Conservation (phyloP, 495 filamentous ascomycete species). For the Tuber calosporum region DNA sequence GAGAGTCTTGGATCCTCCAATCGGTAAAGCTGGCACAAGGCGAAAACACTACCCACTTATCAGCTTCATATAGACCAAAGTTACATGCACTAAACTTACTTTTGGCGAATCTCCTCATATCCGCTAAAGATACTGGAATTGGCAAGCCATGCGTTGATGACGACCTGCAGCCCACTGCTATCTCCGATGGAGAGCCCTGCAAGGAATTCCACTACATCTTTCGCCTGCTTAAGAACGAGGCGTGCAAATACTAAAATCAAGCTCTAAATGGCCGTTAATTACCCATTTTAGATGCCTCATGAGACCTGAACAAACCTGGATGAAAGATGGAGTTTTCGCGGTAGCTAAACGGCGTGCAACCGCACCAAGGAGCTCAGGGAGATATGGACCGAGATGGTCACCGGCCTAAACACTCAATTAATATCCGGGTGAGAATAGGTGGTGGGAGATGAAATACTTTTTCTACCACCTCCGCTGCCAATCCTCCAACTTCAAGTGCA, state of each 20-base stretch:
- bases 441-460: conserved; percentile 52
- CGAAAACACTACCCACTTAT: conserved; percentile 60
- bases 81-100: conserved; percentile 50
- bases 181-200: conserved; percentile 68
- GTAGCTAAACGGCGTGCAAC: conserved; percentile 79
- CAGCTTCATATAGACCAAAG: background rate
- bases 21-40: conserved; percentile 78
- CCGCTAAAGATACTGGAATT: conserved; percentile 93
- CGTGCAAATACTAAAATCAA: conserved; percentile 92
- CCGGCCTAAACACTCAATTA: conserved; percentile 39
- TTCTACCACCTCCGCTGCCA: conserved; percentile 91
- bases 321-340: conserved; percentile 75
- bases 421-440: background rate
- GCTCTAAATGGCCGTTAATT: conserved; percentile 47
- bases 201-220: conserved; percentile 87
- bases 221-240: conserved; percentile 70
- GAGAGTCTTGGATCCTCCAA: conserved; percentile 74
- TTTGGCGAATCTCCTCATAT: conserved; percentile 93
- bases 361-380: conserved; percentile 79
- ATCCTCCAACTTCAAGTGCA: conserved; percentile 88
- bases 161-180: conserved; percentile 73
- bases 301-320: conserved; percentile 48
- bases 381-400: conserved; percentile 79
- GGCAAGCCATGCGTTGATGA: conserved; percentile 90
- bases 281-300: background rate